Evolutionary conservation across 441 rosid genomes (phyloP), one percentile per base, ranked within the genome.

Genomic region (Euphorbia corollata): DNA sequence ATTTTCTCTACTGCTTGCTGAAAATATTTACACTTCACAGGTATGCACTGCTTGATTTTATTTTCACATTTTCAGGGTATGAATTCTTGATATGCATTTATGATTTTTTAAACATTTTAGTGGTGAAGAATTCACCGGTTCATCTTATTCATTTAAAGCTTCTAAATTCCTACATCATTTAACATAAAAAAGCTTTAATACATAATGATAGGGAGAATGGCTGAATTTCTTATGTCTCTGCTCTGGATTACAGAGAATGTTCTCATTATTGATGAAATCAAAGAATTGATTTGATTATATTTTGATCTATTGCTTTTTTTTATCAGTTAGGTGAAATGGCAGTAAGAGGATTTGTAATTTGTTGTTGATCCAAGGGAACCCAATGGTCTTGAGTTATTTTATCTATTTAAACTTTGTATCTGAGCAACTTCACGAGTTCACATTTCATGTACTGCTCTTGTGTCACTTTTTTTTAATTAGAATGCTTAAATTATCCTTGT

Each of bases 21-120:
- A n/a, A n/a, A n/a, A n/a, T n/a, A n/a, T n/a, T n/a, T n/a, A n/a
- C n/a, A n/a, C n/a, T 68, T 95, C 99, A 72, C 89, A 92, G 92
- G 99, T 92, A 76, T 69, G 84, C 41, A 19, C 55, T 61, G 19
- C 10, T 68, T 73, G 8, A 38, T 67, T 66, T 36, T 68, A 23
- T 57, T 32, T 54, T 6, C 61, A 67, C 53, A 32, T 32, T 73
- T 67, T 24, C 51, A 41, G 16, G 16, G 47, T 16, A 7, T 18
- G 8, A 64, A 53, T 64, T 8, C 2, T 69, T 10, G n/a, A 24
- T 67, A 16, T 58, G 27, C 47, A 19, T 24, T 32, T n/a, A 20
- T 48, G 56, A 15, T 20, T 70, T 41, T 48, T 55, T n/a, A 10
- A 22, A 50, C 48, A 1, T 20, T 20, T 12, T 55, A 5, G 22